Conservation (phyloP, 2,329 filamentous ascomycete species). For the Apiospora malaysiana region DNA sequence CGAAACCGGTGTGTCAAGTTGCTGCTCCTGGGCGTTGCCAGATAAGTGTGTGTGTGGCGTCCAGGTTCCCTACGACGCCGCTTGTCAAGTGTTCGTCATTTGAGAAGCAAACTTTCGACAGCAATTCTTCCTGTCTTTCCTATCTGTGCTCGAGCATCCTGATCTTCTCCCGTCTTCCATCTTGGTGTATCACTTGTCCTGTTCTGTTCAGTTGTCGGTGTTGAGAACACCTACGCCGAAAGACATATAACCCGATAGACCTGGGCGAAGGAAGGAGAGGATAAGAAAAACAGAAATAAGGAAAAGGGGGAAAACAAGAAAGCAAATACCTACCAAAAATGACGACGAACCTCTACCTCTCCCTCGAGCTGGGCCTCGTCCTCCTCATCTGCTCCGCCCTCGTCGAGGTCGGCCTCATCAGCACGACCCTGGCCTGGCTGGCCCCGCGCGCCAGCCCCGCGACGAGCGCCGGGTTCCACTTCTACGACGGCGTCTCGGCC, state of each 20-base stretch:
- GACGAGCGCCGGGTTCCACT: conserved; percentile 36
- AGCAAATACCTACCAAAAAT: neutral
- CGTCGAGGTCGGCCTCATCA: conserved; percentile 47
- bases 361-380: conserved; percentile 35
- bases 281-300: too few species aligned
- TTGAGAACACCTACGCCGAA: neutral
- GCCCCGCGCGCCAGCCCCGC: conserved; percentile 34
- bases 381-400: conserved; percentile 44
- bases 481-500: conserved; percentile 32
- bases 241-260: neutral
- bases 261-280: neutral
- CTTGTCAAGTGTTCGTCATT: neutral
- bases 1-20: neutral
- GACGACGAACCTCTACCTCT: conserved; percentile 22
- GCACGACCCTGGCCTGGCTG: conserved; percentile 46
- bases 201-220: neutral
- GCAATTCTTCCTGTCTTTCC: neutral
- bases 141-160: neutral
- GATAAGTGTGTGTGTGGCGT: neutral
- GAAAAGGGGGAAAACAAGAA: neutral
- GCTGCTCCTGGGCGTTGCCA: neutral
- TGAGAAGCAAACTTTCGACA: neutral
- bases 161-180: neutral
- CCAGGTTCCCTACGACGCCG: neutral
- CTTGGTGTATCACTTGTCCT: neutral